Base-by-base conservation (phyloP, 371 early-diverging fungal species). In the Rhizomucor pusillus region DNA sequence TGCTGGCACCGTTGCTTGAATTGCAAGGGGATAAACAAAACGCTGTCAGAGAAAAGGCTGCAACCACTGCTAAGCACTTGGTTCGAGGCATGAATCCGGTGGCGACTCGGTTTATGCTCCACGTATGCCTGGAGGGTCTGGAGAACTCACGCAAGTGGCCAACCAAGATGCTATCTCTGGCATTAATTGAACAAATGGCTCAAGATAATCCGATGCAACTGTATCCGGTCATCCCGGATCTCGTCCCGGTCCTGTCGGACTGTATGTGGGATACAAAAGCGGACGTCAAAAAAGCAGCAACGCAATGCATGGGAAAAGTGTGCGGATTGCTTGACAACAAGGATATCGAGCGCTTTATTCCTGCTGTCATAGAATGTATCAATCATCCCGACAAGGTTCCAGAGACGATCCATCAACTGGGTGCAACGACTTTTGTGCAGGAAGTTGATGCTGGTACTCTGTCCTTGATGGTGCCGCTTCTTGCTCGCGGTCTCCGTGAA, bases 391-490 rank as follows among this genome's bases (percentile, higher is more conserved):
- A 85, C 35, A 80, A 83, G n/a, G 84, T 83, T 9, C 74, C 86
- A 48, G 82, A 82, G 46, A 82, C 81, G 54, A 82, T 84, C 58
- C 81, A 83, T 62, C 72, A 77, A 68, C 67, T 86, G n/a, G 82
- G 80, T 57, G 81, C 83, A n/a, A 85, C 84, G 46, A 87, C 86
- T 29, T 92, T 92, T 59, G 90, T 92, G 29, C 82, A 81, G 56
- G 82, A 85, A 52, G 90, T 90, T 64, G 88, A 90, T 56, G 78
- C 83, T 43, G 88, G 89, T 41, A 86, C 92, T 20, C 81, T 92
- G 16, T 86, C 90, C 67, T 85, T 92, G 69, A 87, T 92, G 86
- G 80, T 81, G 54, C 92, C 92, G 43, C 77, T 90, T n/a, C 71
- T 92, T 49, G 69, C 70, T 54, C 87, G 90, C 77, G 90, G 90